Evolutionary conservation across 441 rosid genomes (phyloP).

Genomic region (Euphorbia corollata): DNA sequence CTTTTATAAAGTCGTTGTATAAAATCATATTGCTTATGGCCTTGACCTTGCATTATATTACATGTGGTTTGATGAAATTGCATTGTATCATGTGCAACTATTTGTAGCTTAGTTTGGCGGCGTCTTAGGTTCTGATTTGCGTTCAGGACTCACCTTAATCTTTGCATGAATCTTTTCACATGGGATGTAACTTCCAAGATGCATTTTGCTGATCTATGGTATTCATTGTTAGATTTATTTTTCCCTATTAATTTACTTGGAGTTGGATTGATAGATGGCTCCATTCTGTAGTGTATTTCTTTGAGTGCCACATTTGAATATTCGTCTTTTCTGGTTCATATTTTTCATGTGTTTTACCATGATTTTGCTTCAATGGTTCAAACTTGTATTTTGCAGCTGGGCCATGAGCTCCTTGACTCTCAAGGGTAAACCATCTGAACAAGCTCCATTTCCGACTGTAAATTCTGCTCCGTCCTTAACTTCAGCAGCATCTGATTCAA

Average conservation of each 20-base stretch:
- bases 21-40: background rate
- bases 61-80: background rate
- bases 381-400: slow-evolving; percentile 51
- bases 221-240: background rate
- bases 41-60: background rate
- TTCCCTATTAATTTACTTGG: background rate
- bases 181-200: background rate
- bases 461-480: slow-evolving; percentile 40
- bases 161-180: background rate
- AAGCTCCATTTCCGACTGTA: slow-evolving; percentile 58
- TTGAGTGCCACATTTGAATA: background rate
- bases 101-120: background rate
- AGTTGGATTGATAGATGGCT: background rate
- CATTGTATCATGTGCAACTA: background rate
- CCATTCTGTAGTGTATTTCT: background rate
- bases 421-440: slow-evolving; percentile 88
- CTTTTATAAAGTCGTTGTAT: background rate
- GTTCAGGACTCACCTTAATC: background rate
- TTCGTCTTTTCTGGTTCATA: background rate
- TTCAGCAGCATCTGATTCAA: slow-evolving; percentile 49
- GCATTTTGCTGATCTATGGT: background rate
- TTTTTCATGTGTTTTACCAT: background rate
- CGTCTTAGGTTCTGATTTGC: background rate
- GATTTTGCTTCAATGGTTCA: background rate
- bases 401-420: slow-evolving; percentile 98